A percentile compares a stretch with the other conserved stretches of the same genome.
Evolutionary conservation across 2,329 filamentous ascomycete species (phyloP).

Genomic region (Colletotrichum sp.): DNA sequence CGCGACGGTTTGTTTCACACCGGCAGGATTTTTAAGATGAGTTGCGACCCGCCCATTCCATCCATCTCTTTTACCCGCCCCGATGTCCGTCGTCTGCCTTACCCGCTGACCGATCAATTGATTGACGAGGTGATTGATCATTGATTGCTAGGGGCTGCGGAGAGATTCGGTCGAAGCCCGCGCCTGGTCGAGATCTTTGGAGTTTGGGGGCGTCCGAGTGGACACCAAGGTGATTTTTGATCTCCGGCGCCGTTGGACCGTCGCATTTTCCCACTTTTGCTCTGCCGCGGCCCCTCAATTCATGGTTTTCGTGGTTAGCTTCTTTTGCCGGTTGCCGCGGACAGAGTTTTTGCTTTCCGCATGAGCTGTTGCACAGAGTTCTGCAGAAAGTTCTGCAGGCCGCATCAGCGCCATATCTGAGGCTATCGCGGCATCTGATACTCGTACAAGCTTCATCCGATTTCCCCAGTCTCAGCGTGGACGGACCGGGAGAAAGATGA

Average conservation of each 20-base stretch:
- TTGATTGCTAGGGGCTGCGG: background rate
- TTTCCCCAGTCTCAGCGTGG: background rate
- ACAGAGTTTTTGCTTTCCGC: background rate
- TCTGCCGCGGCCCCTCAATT: background rate
- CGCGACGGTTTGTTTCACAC: constrained; percentile 16
- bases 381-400: background rate
- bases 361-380: background rate
- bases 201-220: background rate
- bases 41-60: constrained; percentile 5
- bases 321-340: background rate
- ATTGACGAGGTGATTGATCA: background rate
- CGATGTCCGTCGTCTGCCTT: background rate
- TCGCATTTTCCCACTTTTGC: background rate
- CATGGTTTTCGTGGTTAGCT: background rate
- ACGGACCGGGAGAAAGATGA: background rate
- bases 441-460: background rate
- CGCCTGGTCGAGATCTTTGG: background rate
- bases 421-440: background rate
- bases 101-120: background rate
- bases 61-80: background rate
- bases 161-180: constrained; percentile 7
- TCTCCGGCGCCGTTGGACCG: background rate
- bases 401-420: background rate
- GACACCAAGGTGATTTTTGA: background rate
- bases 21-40: constrained; percentile 19